Conservation (phyloP, 2,329 filamentous ascomycete genomes). For the Teratosphaeria zuluensis region DNA sequence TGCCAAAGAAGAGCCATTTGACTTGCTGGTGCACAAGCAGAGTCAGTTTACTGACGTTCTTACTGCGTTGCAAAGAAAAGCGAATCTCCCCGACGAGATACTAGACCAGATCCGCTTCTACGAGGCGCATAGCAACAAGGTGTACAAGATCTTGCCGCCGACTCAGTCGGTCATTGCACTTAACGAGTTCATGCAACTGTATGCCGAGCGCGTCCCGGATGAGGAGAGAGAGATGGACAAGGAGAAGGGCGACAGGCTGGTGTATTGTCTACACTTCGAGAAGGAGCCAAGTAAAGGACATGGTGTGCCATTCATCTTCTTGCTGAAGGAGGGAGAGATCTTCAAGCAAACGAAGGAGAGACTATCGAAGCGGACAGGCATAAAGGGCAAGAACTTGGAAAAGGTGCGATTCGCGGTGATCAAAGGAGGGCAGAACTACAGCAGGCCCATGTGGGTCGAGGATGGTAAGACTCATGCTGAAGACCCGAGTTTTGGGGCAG, state of each 20-base stretch:
- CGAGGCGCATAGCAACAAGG: constrained; percentile 72
- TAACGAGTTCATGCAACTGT: constrained; percentile 74
- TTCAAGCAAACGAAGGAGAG: constrained; percentile 91
- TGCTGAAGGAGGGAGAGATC: constrained; percentile 72
- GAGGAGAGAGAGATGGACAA: constrained; percentile 44
- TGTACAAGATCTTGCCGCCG: constrained; percentile 65
- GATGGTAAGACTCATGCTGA: constrained; percentile 57
- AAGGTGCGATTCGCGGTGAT: constrained; percentile 95
- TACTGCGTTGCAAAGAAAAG: constrained; percentile 67
- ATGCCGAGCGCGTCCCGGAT: constrained; percentile 71
- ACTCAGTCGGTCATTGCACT: constrained; percentile 69
- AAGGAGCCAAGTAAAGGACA: constrained; percentile 76
- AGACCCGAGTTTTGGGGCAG: not conserved
- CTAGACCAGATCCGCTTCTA: constrained; percentile 67
- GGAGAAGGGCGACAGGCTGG: constrained; percentile 58
- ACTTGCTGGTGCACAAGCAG: constrained; percentile 80
- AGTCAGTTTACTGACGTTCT: constrained; percentile 73
- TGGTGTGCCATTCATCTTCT: constrained; percentile 83
- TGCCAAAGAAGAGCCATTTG: constrained; percentile 75
- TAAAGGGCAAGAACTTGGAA: constrained; percentile 97
- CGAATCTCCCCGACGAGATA: constrained; percentile 66
- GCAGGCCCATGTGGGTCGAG: constrained; percentile 70
- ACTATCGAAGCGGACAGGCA: constrained; percentile 81
- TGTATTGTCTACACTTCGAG: constrained; percentile 87
- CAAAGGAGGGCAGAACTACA: constrained; percentile 52